Evolutionary conservation across 371 early-diverging fungal genomes (phyloP), one percentile per base, ranked within the genome.

Genomic region (Blakeslea trispora): DNA sequence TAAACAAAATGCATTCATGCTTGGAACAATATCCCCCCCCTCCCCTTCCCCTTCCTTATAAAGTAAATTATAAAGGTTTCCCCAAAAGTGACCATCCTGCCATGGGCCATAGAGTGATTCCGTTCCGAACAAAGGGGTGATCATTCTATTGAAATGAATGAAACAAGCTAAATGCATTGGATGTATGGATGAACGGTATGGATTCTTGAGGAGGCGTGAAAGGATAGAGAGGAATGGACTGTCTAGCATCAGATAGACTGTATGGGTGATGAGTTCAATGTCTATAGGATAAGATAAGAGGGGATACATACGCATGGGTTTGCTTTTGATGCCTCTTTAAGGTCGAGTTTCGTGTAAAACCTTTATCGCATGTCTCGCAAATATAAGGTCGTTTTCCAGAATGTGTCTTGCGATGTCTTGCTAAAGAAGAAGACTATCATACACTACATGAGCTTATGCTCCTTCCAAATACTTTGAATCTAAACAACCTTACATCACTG

Each of bases 281-380:
- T 18, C 5, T 23, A 44, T 9, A 53, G 15, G 23, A 45, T 3
- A 45, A 45, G 3, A 45, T 53, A 44, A 45, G 24, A 19, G 13
- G 35, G 24, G 11, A 14, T 5, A 47, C 40, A 17, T 35, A 35
- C 8, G 24, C 15, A 37, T 57, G 57, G 23, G 28, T 19, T 15
- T 50, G 50, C 28, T 77, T 74, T 55, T 78, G 76, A 59, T 88
- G 88, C 51, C 82, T 78, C 19, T 80, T 81, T 11, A 88, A 60
- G 7, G 82, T 86, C 9, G 84, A 81, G 71, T 85, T 84, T 53
- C 87, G 79, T 48, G 81, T 81, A 55, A 81, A 84, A 11, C 80
- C 69, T 63, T 78, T 79, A 51, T 68, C 71, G 62, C 84, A 84
- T 10, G 22, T 1, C 43, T 52, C 41, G 49, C 74, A 74, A 10